Percentiles rank a stretch among this genome's conserved stretches.
Evolutionary conservation across 2,329 filamentous ascomycete species (phyloP).

Genomic region (Aureobasidium sp.): DNA sequence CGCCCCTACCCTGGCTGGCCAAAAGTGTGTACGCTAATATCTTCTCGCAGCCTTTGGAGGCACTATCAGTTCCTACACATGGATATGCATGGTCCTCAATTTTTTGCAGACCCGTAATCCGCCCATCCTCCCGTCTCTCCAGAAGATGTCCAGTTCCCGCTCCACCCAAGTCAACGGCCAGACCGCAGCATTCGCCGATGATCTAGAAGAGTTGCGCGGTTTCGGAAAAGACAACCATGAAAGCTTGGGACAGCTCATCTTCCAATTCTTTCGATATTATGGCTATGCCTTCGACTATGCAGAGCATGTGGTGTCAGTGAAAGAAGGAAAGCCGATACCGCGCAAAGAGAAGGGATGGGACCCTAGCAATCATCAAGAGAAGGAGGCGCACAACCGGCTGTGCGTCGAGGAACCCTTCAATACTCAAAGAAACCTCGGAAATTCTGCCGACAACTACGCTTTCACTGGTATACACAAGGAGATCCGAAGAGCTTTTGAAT

Average conservation of each 20-base stretch:
- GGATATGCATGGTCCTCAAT: constrained; percentile 97
- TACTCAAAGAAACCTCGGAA: constrained; percentile 76
- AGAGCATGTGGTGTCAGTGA: constrained; percentile 73
- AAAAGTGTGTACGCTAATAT: constrained; percentile 4
- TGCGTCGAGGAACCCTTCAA: constrained; percentile 98
- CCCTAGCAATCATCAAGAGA: constrained; percentile 40
- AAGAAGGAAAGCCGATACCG: constrained; percentile 66
- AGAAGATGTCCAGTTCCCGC: constrained; percentile 60
- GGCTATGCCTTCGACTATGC: constrained; percentile 90
- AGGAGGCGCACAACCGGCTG: constrained; percentile 58
- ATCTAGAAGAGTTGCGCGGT: constrained; percentile 63
- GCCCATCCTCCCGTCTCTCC: constrained; percentile 76
- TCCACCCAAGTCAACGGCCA: constrained; percentile 55
- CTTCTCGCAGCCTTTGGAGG: constrained; percentile 65
- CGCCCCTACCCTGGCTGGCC: neutral
- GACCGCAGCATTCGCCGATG: constrained; percentile 75
- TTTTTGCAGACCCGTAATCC: constrained; percentile 84
- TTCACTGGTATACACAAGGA: constrained; percentile 88
- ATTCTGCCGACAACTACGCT: constrained; percentile 91
- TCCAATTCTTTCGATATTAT: constrained; percentile 92
- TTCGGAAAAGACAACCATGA: constrained; percentile 77
- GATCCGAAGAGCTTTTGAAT: constrained; percentile 76
- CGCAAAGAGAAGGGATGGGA: constrained; percentile 89
- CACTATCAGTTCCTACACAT: constrained; percentile 95
- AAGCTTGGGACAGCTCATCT: constrained; percentile 75